A percentile compares a stretch with the other conserved stretches of the same genome.
Evolutionary conservation across 495 filamentous ascomycete species (phyloP).

Genomic region (Alectoria sarmentosa): DNA sequence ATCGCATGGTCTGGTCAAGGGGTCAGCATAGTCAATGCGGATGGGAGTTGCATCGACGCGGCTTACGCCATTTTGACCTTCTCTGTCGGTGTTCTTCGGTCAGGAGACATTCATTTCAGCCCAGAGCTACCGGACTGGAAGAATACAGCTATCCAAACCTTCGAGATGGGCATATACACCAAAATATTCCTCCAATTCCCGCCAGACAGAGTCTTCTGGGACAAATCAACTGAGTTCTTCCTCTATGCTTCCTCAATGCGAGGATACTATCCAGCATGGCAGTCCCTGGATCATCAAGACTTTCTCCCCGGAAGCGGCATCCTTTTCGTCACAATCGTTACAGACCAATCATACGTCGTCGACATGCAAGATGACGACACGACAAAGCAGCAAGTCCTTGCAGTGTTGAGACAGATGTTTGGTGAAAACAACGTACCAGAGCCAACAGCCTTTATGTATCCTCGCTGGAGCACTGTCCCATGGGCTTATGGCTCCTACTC

Average conservation of each 20-base stretch:
- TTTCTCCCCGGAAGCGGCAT: slow-evolving; percentile 61
- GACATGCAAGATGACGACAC: slow-evolving; percentile 56
- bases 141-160: slow-evolving; percentile 53
- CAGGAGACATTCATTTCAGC: slow-evolving; percentile 51
- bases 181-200: slow-evolving; percentile 71
- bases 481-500: slow-evolving; percentile 67
- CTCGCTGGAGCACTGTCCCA: slow-evolving; percentile 58
- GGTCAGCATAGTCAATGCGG: slow-evolving; percentile 50
- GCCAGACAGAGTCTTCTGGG: slow-evolving; percentile 61
- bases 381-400: slow-evolving; percentile 54
- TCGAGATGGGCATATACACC: slow-evolving; percentile 70
- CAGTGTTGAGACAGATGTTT: slow-evolving; percentile 60
- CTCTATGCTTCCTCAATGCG: slow-evolving; percentile 61
- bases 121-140: slow-evolving; percentile 64
- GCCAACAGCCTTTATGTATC: slow-evolving; percentile 61
- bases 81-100: slow-evolving; percentile 64
- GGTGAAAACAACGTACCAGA: slow-evolving; percentile 53
- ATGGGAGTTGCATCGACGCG: slow-evolving; percentile 55
- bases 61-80: slow-evolving; percentile 53
- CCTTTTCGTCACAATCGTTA: slow-evolving; percentile 63
- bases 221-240: slow-evolving; percentile 56
- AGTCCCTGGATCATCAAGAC: slow-evolving; percentile 52
- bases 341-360: slow-evolving; percentile 52
- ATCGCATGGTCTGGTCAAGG: slow-evolving; percentile 49
- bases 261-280: slow-evolving; percentile 66